These are phyloP conservation scores for Penicillium salamii DNA, from an alignment of 495 filamentous ascomycete genomes.

Conservation along the genomic window DNA sequence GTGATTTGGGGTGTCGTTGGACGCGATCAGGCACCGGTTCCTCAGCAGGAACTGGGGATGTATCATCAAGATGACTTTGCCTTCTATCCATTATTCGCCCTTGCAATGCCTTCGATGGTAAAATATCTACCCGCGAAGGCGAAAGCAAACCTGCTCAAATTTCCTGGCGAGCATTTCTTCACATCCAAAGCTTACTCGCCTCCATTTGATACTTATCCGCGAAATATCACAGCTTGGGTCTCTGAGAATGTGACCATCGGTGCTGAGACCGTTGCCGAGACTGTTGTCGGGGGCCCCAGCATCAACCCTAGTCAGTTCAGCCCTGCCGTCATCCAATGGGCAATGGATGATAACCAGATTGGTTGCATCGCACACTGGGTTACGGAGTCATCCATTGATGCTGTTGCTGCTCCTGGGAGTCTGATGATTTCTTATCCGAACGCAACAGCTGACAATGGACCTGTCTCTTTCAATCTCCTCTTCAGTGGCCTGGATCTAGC, in stretches of 20 bases:
- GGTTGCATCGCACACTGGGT: slow-evolving; percentile 26
- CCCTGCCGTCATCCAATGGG: slow-evolving; percentile 41
- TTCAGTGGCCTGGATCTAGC: slow-evolving; percentile 15
- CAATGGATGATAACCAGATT: slow-evolving; percentile 18
- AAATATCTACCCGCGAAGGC: slow-evolving; percentile 17
- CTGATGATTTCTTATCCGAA: slow-evolving; percentile 38
- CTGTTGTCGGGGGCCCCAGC: slow-evolving; percentile 33
- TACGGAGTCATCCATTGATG: slow-evolving; percentile 28
- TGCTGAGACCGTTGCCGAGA: slow-evolving; percentile 34
- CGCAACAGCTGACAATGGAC: slow-evolving; percentile 17
- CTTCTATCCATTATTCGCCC: slow-evolving; percentile 36
- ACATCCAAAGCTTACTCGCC: slow-evolving; percentile 33
- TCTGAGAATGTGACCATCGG: slow-evolving; percentile 38
- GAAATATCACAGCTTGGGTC: slow-evolving; percentile 40
- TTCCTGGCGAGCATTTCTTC: slow-evolving; percentile 35
- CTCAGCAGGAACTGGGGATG: slow-evolving; percentile 26
- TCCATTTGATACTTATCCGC: slow-evolving; percentile 36
- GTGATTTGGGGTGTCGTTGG: slow-evolving; percentile 38
- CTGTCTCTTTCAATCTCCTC: slow-evolving; percentile 20
- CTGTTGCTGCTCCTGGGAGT: slow-evolving; percentile 24
- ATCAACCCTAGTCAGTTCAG: slow-evolving; percentile 33
- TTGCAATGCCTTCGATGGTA: slow-evolving; percentile 22
- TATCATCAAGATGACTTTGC: slow-evolving; percentile 39
- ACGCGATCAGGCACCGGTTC: slow-evolving; percentile 24
- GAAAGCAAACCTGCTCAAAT: slow-evolving; percentile 21